Base-by-base conservation (phyloP, 345 rosid species). In the Microcos paniculata region DNA sequence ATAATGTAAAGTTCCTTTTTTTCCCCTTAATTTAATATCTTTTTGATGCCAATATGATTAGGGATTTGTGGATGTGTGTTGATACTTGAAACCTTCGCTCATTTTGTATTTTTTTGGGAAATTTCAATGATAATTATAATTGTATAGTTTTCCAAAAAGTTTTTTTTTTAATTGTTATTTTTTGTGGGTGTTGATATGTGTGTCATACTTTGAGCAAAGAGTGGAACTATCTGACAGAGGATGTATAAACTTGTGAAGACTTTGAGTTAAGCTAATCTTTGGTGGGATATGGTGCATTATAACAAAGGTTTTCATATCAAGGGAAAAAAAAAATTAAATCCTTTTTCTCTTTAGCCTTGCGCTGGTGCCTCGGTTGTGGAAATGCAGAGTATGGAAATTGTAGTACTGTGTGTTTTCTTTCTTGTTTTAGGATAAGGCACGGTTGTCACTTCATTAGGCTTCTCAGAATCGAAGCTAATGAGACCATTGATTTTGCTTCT, bases 401-500 rank as follows among this genome's bases (percentile, higher is more conserved):
- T 4, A 31, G 30, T 11, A 31, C 19, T 33, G 6, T 7, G 31
- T 31, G 18, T 51, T 70, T 31, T 31, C 73, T 31, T 68, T 38
- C 2, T 30, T 69, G 26, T 12, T 69, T 9, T 48, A 69, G 72
- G 72, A 69, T 49, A 68, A 28, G 56, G 18, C 16, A n/a, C 19
- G 28, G 57, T 48, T 28, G 19, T 21, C 8, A 3, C 59, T 49
- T 43, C 15, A 12, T 23, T 43, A 13, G n/a, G 30, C 45, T 24
- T 33, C 19, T 19, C 16, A 51, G 11, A 51, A 51, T 6, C 51
- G 61, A 51, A 51, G 61, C 61, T 30, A 28, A 19, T 21, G 45
- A 51, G 51, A 70, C 45, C 59, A 70, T 70, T 31, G 46, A 31
- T 70, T 49, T 70, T 23, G 12, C 16, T 69, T 48, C 40, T n/a